Evolutionary conservation across 108 stramenopile species (phyloP).

Genomic region (Chaetoceros tenuissimus): DNA sequence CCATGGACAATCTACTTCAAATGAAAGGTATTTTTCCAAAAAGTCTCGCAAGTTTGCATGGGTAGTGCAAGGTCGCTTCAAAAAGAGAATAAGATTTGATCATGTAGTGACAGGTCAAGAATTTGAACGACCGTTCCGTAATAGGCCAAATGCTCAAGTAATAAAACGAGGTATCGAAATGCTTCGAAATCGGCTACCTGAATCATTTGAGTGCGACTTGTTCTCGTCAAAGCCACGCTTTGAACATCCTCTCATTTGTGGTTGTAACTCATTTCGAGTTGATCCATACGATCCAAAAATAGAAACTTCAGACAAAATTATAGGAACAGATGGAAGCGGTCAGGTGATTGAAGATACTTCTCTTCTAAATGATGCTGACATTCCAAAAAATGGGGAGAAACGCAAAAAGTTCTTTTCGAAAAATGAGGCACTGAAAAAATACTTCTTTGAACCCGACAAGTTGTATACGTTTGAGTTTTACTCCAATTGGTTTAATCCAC

Average conservation of each 20-base stretch:
- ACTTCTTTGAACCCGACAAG: constrained; percentile 26
- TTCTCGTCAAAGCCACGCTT: constrained; percentile 21
- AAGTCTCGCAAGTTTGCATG: constrained; percentile 29
- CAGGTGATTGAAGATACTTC: constrained; percentile 26
- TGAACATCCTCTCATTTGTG: constrained; percentile 35
- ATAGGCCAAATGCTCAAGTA: constrained; percentile 17
- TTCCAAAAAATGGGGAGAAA: constrained; percentile 22
- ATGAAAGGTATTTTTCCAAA: constrained; percentile 19
- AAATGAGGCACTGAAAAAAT: constrained; percentile 19
- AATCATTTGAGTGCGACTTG: constrained; percentile 31
- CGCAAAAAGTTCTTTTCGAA: constrained; percentile 32
- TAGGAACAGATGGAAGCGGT: constrained; percentile 15
- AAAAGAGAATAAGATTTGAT: constrained; percentile 22
- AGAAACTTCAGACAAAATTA: constrained; percentile 8
- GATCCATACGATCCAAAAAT: constrained; percentile 8
- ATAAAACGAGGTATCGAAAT: constrained; percentile 22
- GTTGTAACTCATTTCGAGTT: constrained; percentile 33
- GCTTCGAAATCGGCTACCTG: constrained; percentile 23
- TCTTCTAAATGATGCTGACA: constrained; percentile 14
- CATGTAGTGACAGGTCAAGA: constrained; percentile 39
- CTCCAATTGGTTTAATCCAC: constrained; percentile 30
- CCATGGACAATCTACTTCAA: background rate
- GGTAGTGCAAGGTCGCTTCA: constrained; percentile 33
- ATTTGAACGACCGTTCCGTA: constrained; percentile 30
- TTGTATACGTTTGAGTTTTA: constrained; percentile 37